Evolutionary conservation across 1,284 basidiomycete genomes (phyloP).

Genomic region (Butyriboletus appendiculatus): DNA sequence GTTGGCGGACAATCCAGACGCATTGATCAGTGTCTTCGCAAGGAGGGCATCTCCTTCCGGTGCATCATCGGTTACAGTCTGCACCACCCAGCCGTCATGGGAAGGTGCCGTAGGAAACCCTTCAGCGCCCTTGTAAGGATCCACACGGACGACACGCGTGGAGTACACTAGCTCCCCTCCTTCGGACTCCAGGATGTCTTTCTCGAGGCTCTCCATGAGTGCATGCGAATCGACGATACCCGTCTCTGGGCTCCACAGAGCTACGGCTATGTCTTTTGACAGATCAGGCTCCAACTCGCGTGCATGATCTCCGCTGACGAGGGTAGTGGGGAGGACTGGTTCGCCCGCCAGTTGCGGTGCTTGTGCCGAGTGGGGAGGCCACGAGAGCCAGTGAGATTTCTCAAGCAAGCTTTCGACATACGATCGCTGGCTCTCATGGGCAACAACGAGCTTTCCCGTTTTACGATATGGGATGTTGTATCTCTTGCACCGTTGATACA

Average conservation of each 20-base stretch:
- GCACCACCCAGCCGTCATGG: conserved; percentile 71
- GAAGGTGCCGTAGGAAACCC: conserved; percentile 28
- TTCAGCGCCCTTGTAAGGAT: conserved; percentile 47
- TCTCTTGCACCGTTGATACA: conserved; percentile 79
- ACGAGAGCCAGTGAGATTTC: conserved; percentile 58
- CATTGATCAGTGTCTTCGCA: conserved; percentile 86
- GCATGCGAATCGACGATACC: conserved; percentile 91
- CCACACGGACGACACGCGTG: conserved; percentile 88
- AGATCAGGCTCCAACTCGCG: conserved; percentile 83
- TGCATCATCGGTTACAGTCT: conserved; percentile 53
- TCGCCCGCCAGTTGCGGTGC: conserved; percentile 18
- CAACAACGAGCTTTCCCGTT: conserved; percentile 89
- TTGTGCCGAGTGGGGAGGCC: conserved; percentile 46
- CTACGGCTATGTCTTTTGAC: conserved; percentile 66
- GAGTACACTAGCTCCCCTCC: conserved; percentile 78
- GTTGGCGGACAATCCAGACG: conserved; percentile 80
- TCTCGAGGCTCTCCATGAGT: conserved; percentile 78
- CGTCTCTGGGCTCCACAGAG: conserved; percentile 84
- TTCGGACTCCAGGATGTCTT: conserved; percentile 73
- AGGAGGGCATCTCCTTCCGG: conserved; percentile 71
- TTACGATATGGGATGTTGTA: conserved; percentile 71
- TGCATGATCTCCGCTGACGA: conserved; percentile 76
- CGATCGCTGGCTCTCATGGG: conserved; percentile 58
- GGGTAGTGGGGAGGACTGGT: conserved; percentile 59
- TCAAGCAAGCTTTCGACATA: conserved; percentile 73